phyloP scores from a whole-genome alignment of 73 alveolate genomes.

The Urostyla sp. region DNA sequence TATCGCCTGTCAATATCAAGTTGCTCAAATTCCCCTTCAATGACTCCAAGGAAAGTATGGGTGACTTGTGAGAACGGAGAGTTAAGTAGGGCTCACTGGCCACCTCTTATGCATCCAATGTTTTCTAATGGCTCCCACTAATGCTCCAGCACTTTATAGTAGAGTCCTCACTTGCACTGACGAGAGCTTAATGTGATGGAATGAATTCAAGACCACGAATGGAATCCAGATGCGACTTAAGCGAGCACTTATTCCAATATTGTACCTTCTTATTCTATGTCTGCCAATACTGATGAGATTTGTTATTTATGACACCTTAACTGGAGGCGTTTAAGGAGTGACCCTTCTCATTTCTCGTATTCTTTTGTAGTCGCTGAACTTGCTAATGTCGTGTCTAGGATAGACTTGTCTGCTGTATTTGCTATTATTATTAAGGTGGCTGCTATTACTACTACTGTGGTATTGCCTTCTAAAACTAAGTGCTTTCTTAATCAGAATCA shows the following conservation, averaged over 20 bases:
- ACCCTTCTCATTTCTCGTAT: no score
- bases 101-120: conserved; percentile 24
- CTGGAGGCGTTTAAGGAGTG: no score
- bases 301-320: not conserved
- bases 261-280: not conserved
- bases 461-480: no score
- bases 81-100: conserved; percentile 82
- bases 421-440: no score
- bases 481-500: no score
- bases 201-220: conserved; percentile 54
- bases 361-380: no score
- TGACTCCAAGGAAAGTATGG: conserved; percentile 74
- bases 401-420: no score
- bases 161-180: conserved; percentile 87
- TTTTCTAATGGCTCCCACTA: conserved; percentile 35
- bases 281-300: not conserved
- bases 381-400: no score
- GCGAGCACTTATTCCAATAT: conserved; percentile 33
- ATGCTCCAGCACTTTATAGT: conserved; percentile 84
- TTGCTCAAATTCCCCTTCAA: no score
- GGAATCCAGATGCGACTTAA: conserved; percentile 60
- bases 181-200: conserved; percentile 55
- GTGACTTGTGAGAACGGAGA: conserved; percentile 82
- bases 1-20: conserved; percentile 75
- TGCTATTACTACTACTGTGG: no score